Percentiles rank a stretch among this genome's conserved stretches.
Evolutionary conservation across 108 stramenopile genomes (phyloP).

Genomic region (Cyclotella distinguenda): DNA sequence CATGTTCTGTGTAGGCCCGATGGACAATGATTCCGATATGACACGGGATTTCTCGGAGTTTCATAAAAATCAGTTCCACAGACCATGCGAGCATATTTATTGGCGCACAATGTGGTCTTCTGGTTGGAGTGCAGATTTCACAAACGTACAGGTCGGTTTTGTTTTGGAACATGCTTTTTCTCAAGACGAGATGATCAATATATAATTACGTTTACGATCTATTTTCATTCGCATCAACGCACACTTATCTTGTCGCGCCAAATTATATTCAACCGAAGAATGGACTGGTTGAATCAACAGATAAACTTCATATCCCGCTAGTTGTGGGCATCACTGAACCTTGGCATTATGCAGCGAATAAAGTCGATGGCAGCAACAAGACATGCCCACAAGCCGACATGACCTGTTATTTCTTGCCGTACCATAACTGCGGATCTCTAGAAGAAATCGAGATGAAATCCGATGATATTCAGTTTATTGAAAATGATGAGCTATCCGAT

Average conservation of each 20-base stretch:
- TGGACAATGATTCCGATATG: neutral
- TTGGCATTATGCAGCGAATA: conserved; percentile 37
- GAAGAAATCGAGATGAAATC: neutral
- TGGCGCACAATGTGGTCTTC: conserved; percentile 19
- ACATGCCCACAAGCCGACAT: conserved; percentile 22
- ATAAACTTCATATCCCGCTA: conserved; percentile 12
- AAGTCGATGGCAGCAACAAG: conserved; percentile 16
- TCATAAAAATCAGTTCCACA: conserved; percentile 25
- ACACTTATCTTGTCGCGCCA: neutral
- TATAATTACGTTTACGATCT: too few relatives aligned
- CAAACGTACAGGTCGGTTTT: conserved; percentile 13
- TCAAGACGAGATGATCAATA: neutral
- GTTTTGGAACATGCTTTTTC: neutral
- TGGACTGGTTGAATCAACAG: conserved; percentile 4
- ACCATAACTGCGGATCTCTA: conserved; percentile 25
- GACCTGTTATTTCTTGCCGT: conserved; percentile 41
- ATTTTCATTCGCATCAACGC: too few relatives aligned
- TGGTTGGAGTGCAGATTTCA: conserved; percentile 29
- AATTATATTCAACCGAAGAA: neutral
- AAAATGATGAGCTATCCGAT: conserved; percentile 11
- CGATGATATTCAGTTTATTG: conserved; percentile 6
- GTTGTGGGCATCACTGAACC: conserved; percentile 4
- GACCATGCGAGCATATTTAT: conserved; percentile 20
- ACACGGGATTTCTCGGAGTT: conserved; percentile 7
- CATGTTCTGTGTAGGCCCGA: conserved; percentile 15